Conservation (phyloP, 2,329 filamentous ascomycete species). For the Ilyonectria mors-panacis region DNA sequence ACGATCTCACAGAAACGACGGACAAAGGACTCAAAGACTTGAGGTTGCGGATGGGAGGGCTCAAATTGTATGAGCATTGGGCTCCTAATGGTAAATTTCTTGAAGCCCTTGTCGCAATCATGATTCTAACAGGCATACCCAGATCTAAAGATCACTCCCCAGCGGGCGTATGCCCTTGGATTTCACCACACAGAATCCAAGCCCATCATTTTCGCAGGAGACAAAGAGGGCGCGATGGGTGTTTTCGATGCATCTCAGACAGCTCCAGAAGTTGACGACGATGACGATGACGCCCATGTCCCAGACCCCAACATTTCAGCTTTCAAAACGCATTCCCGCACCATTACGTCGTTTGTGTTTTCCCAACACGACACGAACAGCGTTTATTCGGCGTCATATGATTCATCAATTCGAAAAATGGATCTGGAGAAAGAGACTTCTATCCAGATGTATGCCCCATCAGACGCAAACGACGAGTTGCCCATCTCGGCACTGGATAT, state of each 20-base stretch:
- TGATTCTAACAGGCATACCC: slow-evolving; percentile 10
- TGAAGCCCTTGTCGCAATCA: too few relatives aligned
- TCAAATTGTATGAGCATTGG: slow-evolving; percentile 88
- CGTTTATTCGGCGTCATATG: slow-evolving; percentile 90
- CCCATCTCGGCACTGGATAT: slow-evolving; percentile 91
- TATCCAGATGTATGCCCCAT: slow-evolving; percentile 84
- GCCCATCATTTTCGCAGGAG: slow-evolving; percentile 90
- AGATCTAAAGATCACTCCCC: slow-evolving; percentile 94
- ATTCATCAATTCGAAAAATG: slow-evolving; percentile 89
- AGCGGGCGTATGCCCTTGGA: slow-evolving; percentile 87
- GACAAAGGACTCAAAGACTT: slow-evolving; percentile 82
- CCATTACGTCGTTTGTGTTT: slow-evolving; percentile 88
- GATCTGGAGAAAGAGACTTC: slow-evolving; percentile 87
- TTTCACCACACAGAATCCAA: slow-evolving; percentile 93
- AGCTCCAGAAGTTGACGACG: slow-evolving; percentile 70
- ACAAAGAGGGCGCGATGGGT: slow-evolving; percentile 92
- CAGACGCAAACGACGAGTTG: slow-evolving; percentile 77
- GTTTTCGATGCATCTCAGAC: slow-evolving; percentile 90
- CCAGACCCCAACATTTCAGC: slow-evolving; percentile 86
- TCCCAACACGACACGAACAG: slow-evolving; percentile 80
- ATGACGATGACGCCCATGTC: slow-evolving; percentile 77
- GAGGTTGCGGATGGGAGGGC: slow-evolving; percentile 80
- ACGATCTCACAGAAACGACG: slow-evolving; percentile 84
- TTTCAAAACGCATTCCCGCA: slow-evolving; percentile 90
- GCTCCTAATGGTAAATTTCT: slow-evolving; percentile 77